A percentile compares a stretch with the other conserved stretches of the same genome.
Evolutionary conservation across 441 rosid genomes (phyloP).

Genomic region (Kokia cookei): DNA sequence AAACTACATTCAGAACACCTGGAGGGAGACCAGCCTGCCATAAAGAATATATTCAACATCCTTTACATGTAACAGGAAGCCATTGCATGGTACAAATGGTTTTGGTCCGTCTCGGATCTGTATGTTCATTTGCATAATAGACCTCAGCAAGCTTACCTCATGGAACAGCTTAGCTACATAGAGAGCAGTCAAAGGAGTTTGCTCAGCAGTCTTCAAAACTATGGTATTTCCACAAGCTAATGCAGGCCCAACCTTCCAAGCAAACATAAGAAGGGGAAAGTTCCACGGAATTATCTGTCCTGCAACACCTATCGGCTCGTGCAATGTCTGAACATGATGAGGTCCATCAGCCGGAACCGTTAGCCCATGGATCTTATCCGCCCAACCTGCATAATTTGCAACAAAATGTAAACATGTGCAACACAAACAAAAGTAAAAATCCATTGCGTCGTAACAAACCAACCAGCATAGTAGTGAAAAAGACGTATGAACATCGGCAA

Average conservation of each 20-base stretch:
- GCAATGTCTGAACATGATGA: slow-evolving; percentile 46
- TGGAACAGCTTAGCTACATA: slow-evolving; percentile 40
- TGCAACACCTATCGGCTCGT: slow-evolving; percentile 66
- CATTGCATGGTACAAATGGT: background rate
- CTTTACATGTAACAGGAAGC: background rate
- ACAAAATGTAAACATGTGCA: background rate
- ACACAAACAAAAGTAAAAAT: background rate
- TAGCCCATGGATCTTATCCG: slow-evolving; percentile 61
- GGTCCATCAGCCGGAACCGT: slow-evolving; percentile 48
- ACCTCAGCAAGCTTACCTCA: slow-evolving; percentile 26
- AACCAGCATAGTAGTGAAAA: slow-evolving; percentile 82
- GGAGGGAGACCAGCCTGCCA: slow-evolving; percentile 91
- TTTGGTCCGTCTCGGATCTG: background rate
- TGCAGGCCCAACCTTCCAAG: slow-evolving; percentile 64
- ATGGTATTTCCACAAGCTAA: slow-evolving; percentile 51
- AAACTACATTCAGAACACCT: slow-evolving; percentile 82
- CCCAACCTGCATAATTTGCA: slow-evolving; percentile 31
- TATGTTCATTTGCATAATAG: background rate
- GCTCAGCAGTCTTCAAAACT: slow-evolving; percentile 52
- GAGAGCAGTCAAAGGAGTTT: slow-evolving; percentile 56
- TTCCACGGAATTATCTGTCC: slow-evolving; percentile 67
- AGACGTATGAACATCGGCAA: slow-evolving; percentile 58
- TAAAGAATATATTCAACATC: background rate
- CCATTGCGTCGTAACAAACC: background rate
- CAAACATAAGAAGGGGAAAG: slow-evolving; percentile 54